A percentile compares a stretch with the other conserved stretches of the same genome.
Evolutionary conservation across 2,329 filamentous ascomycete genomes (phyloP).

Genomic region (Xylariaceae sp.): DNA sequence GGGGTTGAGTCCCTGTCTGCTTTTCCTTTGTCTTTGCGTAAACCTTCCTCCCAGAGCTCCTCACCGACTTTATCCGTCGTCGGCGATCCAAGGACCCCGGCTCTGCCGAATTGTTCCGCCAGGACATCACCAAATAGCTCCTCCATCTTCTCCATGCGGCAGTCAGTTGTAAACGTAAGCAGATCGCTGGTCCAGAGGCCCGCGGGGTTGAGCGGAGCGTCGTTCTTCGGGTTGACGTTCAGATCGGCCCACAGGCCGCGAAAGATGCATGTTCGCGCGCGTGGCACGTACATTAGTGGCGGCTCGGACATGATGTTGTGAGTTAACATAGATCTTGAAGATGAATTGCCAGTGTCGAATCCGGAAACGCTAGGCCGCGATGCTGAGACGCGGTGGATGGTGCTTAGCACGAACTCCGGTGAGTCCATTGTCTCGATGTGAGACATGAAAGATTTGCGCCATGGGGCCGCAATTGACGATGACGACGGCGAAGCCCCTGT

Average conservation of each 20-base stretch:
- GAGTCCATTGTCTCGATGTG: constrained; percentile 45
- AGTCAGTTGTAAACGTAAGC: constrained; percentile 81
- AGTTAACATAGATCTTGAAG: too few species aligned
- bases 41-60: constrained; percentile 17
- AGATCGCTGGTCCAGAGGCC: constrained; percentile 69
- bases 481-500: constrained; percentile 18
- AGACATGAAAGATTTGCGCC: constrained; percentile 49
- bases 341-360: too few species aligned
- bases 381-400: constrained; percentile 39
- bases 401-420: constrained; percentile 50
- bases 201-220: constrained; percentile 65
- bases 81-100: constrained; percentile 30
- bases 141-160: constrained; percentile 76
- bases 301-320: too few species aligned
- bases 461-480: constrained; percentile 42
- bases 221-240: constrained; percentile 68
- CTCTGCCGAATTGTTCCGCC: constrained; percentile 2
- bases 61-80: constrained; percentile 38
- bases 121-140: constrained; percentile 53
- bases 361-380: constrained; percentile 5
- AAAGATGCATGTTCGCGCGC: constrained; percentile 77
- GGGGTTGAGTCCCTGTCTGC: constrained; percentile 34
- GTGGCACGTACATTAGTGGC: constrained; percentile 42
- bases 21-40: constrained; percentile 9
- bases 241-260: constrained; percentile 79